Percentiles rank a stretch among this genome's conserved stretches.
Conservation (phyloP, 1,284 basidiomycete genomes). For the Austroboletus rostrupii region DNA sequence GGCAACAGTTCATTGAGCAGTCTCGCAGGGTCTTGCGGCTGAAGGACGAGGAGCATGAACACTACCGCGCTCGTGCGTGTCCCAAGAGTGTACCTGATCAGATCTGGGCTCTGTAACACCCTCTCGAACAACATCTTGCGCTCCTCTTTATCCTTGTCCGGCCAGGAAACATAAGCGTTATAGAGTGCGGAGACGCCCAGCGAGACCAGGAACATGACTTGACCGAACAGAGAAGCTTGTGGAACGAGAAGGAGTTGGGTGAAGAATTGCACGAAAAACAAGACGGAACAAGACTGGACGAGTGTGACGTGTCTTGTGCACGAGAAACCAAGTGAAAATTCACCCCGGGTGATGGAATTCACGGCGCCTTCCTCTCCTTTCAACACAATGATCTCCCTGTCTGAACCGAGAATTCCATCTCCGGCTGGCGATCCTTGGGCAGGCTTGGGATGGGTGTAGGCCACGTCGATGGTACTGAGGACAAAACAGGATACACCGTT, state of each 20-base stretch:
- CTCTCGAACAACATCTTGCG: conserved; percentile 14
- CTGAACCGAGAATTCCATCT: conserved; percentile 13
- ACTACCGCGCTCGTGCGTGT: conserved; percentile 21
- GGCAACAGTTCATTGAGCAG: conserved; percentile 18
- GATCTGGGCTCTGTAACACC: conserved; percentile 8
- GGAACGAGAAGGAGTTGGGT: conserved; percentile 26
- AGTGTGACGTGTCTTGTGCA: conserved; percentile 1
- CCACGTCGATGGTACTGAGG: conserved; percentile 18
- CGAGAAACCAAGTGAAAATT: conserved; percentile 17
- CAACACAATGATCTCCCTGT: conserved; percentile 11
- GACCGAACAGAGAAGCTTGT: conserved; percentile 24
- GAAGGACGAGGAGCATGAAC: conserved; percentile 20
- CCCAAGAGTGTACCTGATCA: conserved; percentile 18
- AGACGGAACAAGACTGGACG: conserved; percentile 14
- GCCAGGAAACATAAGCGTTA: conserved; percentile 18
- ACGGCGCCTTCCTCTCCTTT: conserved; percentile 17
- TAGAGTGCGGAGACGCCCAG: conserved; percentile 21
- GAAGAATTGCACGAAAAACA: conserved; percentile 20
- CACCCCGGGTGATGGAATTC: conserved; percentile 20
- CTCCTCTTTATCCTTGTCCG: conserved; percentile 20
- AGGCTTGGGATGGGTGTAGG: conserved; percentile 10
- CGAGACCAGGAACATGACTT: conserved; percentile 25
- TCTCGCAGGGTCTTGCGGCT: conserved; percentile 4
- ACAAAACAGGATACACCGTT: conserved; percentile 21
- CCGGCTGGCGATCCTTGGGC: conserved; percentile 13